Conservation (phyloP, 768 basidiomycete genomes). For the Pulveroboletus sp. region DNA sequence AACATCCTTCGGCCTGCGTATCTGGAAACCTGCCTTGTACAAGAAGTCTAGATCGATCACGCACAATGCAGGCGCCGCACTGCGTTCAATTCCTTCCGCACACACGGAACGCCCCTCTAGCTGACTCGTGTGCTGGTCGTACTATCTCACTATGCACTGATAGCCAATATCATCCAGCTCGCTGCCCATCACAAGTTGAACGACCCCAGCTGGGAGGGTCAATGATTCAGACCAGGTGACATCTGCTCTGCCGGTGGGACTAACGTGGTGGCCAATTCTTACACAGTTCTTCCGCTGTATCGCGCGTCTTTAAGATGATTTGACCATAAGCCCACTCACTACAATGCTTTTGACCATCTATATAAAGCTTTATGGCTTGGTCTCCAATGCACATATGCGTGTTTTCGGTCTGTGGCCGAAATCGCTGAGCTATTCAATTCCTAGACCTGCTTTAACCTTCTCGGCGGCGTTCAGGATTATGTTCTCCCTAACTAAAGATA, state of each 20-base stretch:
- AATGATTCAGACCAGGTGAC: constrained; percentile 59
- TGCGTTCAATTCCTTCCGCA: constrained; percentile 89
- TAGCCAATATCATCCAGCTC: constrained; percentile 62
- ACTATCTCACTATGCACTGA: constrained; percentile 56
- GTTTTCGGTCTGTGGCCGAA: too few relatives aligned
- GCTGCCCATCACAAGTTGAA: constrained; percentile 52
- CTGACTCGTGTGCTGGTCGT: constrained; percentile 38
- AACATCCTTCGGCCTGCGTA: constrained; percentile 97
- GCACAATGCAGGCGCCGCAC: constrained; percentile 90
- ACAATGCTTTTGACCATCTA: constrained; percentile 39
- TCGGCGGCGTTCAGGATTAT: constrained; percentile 45
- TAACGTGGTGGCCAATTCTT: background rate
- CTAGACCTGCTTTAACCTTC: constrained; percentile 57
- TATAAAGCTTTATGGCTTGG: constrained; percentile 67
- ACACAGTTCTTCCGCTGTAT: constrained; percentile 57
- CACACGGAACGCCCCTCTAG: constrained; percentile 83
- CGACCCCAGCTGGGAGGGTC: constrained; percentile 42
- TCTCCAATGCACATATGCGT: constrained; percentile 63
- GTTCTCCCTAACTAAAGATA: constrained; percentile 6
- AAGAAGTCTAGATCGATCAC: constrained; percentile 97
- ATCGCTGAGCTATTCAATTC: constrained; percentile 22
- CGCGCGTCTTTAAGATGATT: constrained; percentile 47
- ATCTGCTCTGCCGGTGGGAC: constrained; percentile 55
- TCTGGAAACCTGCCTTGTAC: constrained; percentile 99
- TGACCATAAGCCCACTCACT: background rate